phyloP scores from a whole-genome alignment of 2,329 filamentous ascomycete genomes.

The Verticillium tricorpus region DNA sequence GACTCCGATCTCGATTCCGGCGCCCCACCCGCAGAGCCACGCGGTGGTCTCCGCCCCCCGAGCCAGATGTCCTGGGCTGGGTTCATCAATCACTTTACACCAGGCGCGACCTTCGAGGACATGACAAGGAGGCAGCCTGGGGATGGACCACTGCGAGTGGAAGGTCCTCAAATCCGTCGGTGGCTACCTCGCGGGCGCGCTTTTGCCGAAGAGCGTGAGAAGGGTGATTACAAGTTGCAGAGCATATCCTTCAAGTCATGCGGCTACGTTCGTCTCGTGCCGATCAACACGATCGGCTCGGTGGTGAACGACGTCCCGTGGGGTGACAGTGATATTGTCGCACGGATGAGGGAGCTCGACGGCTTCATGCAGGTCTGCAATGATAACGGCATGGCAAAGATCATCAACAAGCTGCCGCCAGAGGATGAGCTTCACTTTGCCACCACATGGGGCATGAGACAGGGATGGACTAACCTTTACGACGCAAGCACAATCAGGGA shows the following conservation, averaged over 20 bases:
- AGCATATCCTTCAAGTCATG: constrained; percentile 54
- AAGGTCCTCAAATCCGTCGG: neutral
- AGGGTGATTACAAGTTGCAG: constrained; percentile 24
- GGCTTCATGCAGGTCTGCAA: constrained; percentile 28
- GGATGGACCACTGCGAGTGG: no score
- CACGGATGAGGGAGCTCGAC: constrained; percentile 10
- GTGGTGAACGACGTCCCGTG: constrained; percentile 17
- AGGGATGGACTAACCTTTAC: constrained; percentile 33
- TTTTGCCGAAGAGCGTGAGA: constrained; percentile 12
- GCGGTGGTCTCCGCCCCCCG: constrained; percentile 13
- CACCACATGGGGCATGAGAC: constrained; percentile 25
- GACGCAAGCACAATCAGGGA: constrained; percentile 21
- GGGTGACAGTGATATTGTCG: constrained; percentile 7
- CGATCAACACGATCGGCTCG: constrained; percentile 32
- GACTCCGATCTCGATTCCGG: neutral
- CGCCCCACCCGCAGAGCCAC: neutral
- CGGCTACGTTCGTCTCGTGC: constrained; percentile 48
- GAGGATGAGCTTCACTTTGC: constrained; percentile 24
- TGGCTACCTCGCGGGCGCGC: neutral
- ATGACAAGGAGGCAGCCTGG: neutral
- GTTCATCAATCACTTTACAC: constrained; percentile 37
- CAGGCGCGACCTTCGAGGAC: constrained; percentile 25
- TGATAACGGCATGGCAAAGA: constrained; percentile 30
- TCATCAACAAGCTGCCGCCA: constrained; percentile 22
- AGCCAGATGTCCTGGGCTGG: constrained; percentile 34